These are phyloP conservation scores for Lasiosphaeria hispida DNA, from an alignment of 495 filamentous ascomycete species.

Conservation along the genomic window DNA sequence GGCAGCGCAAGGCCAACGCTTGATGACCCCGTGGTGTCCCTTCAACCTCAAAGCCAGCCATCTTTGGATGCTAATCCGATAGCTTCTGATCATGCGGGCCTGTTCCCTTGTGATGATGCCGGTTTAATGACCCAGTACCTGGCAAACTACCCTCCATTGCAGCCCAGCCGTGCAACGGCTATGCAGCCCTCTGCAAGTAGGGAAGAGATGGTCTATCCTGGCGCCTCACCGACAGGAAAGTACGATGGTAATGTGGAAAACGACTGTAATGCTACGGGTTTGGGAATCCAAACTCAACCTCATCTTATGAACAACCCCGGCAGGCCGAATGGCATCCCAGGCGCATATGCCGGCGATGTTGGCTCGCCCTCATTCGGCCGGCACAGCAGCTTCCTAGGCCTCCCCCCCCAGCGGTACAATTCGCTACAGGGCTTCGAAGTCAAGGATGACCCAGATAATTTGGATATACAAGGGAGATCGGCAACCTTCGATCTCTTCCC, in stretches of 20 bases:
- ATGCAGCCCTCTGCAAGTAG: conserved; percentile 36
- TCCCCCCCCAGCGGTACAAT: conserved; percentile 13
- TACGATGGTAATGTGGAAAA: conserved; percentile 24
- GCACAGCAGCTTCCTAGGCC: not conserved
- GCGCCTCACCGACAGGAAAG: conserved; percentile 23
- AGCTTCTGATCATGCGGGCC: conserved; percentile 21
- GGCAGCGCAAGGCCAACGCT: conserved; percentile 27
- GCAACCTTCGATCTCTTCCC: conserved; percentile 20
- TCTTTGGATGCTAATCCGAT: conserved; percentile 23
- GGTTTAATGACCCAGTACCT: conserved; percentile 36
- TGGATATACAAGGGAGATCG: conserved; percentile 13
- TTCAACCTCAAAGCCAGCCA: conserved; percentile 26
- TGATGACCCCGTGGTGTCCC: conserved; percentile 26
- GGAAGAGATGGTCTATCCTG: conserved; percentile 49
- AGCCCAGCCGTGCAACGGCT: conserved; percentile 35
- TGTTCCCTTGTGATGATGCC: conserved; percentile 33
- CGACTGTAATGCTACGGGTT: not conserved
- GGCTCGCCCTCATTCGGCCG: conserved; percentile 15
- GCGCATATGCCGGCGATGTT: conserved; percentile 7
- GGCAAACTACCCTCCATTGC: conserved; percentile 40
- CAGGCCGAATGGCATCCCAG: conserved; percentile 7
- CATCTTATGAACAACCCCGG: conserved; percentile 9
- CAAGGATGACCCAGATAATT: conserved; percentile 14
- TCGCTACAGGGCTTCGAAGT: conserved; percentile 11
- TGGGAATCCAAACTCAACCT: conserved; percentile 13